phyloP scores from a whole-genome alignment of 495 filamentous ascomycete species.

The Hypomontagnella monticulosa region DNA sequence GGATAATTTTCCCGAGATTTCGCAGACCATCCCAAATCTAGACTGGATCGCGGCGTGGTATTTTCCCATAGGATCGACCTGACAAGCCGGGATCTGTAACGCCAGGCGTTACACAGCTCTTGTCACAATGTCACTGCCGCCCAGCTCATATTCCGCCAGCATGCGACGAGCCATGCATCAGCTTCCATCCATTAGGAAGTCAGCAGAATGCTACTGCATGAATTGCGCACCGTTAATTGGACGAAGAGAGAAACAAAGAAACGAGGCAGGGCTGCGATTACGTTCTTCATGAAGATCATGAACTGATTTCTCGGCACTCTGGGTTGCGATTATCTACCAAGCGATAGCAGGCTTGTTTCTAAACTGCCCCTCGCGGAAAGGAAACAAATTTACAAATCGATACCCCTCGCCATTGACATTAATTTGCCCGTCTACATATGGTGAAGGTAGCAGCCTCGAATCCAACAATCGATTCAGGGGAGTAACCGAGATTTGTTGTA shows the following conservation, averaged over 20 bases:
- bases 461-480: neutral
- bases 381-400: slow-evolving; percentile 18
- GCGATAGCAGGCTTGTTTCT: slow-evolving; percentile 18
- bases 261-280: slow-evolving; percentile 16
- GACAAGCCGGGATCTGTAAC: slow-evolving; percentile 39
- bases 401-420: neutral
- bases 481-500: neutral
- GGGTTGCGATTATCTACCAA: slow-evolving; percentile 15
- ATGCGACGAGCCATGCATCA: slow-evolving; percentile 33
- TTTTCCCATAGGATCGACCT: slow-evolving; percentile 22
- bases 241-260: slow-evolving; percentile 15
- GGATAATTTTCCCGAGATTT: slow-evolving; percentile 9
- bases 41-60: slow-evolving; percentile 15
- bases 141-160: slow-evolving; percentile 10
- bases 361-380: neutral
- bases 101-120: slow-evolving; percentile 27
- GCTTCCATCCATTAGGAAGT: slow-evolving; percentile 17
- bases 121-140: slow-evolving; percentile 28
- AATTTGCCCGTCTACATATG: neutral
- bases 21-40: slow-evolving; percentile 17
- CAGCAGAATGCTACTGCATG: slow-evolving; percentile 15
- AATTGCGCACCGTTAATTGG: slow-evolving; percentile 13
- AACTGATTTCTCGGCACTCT: slow-evolving; percentile 27
- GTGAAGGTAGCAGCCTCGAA: neutral
- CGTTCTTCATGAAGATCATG: slow-evolving; percentile 28